These are phyloP conservation scores for Oryza meridionalis DNA, from an alignment of 176 grass and related monocot species.

Conservation along the genomic window DNA sequence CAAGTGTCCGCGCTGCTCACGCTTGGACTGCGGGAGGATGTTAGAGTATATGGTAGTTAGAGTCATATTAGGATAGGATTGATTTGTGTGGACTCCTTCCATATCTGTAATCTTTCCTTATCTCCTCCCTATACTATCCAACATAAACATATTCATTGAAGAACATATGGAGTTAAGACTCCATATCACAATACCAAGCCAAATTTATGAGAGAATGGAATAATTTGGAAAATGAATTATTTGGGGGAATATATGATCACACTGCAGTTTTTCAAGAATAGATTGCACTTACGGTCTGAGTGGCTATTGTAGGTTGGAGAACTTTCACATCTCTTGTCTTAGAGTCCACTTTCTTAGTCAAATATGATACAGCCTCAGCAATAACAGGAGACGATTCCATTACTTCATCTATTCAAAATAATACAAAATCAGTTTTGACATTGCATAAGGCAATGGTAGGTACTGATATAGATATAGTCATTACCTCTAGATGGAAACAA, in stretches of 20 bases:
- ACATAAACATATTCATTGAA: neutral
- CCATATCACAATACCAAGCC: neutral
- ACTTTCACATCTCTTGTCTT: slow-evolving; percentile 93
- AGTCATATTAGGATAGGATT: too few species aligned
- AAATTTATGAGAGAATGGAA: slow-evolving; percentile 13
- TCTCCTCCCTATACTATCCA: too few species aligned
- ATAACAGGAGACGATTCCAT: slow-evolving; percentile 65
- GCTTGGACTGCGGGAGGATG: too few species aligned
- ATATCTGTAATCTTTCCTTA: too few species aligned
- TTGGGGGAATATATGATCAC: neutral
- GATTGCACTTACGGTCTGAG: slow-evolving; percentile 73
- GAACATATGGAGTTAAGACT: neutral
- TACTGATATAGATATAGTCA: neutral
- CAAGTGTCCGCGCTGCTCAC: too few species aligned
- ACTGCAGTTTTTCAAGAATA: neutral
- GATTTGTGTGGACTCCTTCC: too few species aligned
- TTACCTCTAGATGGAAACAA: slow-evolving; percentile 86
- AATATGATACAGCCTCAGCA: slow-evolving; percentile 80
- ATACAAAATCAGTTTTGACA: slow-evolving; percentile 15
- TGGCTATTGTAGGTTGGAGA: slow-evolving; percentile 96
- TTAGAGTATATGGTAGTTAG: too few species aligned
- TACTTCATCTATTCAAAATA: slow-evolving; percentile 58
- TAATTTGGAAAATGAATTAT: neutral
- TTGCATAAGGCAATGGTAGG: slow-evolving; percentile 3
- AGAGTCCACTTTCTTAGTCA: slow-evolving; percentile 81